Base-by-base conservation (phyloP, 2,329 filamentous ascomycete genomes). In the Cucurbitaria berberidis region DNA sequence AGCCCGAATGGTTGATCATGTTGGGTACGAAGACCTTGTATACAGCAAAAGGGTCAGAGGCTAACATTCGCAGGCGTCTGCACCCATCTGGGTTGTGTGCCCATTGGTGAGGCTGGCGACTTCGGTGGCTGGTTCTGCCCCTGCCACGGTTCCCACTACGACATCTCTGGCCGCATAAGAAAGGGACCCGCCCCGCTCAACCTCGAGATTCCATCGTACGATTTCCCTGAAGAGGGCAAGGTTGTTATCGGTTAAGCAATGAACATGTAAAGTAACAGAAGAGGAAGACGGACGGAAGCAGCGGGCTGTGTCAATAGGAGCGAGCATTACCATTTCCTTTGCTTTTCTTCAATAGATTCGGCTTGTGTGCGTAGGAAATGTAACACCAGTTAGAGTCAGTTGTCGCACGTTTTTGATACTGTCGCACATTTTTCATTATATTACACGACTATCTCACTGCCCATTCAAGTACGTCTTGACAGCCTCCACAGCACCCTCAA, bases 71-170 rank as follows among this genome's bases (percentile, higher is more conserved):
- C 63, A 93, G 91, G 92, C 81, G 93, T 99, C 80, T 99, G 95
- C 89, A 99, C 95, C 74, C 95, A 99, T 81, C 84, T 99, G 76
- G 95, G 95, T 81, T 99, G 95, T 86, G 95, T 99, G 69, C 95
- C 95, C 76, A 99, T 99, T 73, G 95, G 96, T 74, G 95, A 99
- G 84, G 91, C 95, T 63, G 95, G 95, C 78, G 96, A 99, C 81
- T 99, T 84, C 74, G 95, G 95, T 77, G 95, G 95, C 76, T 99
- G 95, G 95, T 99, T 99, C 89, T 99, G 95, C 85, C 95, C 95
- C 65, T 99, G 95, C 90, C 95, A 99, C 86, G 95, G 95, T 80
- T 97, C 93, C 69, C 95, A 99, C 85, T 99, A 99, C 87, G 95
- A 99, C 78, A 98, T 99, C 79, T 98, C 93, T 63, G 95, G 95